phyloP scores from a whole-genome alignment of 2,329 filamentous ascomycete species.

The Fusarium miscanthi region DNA sequence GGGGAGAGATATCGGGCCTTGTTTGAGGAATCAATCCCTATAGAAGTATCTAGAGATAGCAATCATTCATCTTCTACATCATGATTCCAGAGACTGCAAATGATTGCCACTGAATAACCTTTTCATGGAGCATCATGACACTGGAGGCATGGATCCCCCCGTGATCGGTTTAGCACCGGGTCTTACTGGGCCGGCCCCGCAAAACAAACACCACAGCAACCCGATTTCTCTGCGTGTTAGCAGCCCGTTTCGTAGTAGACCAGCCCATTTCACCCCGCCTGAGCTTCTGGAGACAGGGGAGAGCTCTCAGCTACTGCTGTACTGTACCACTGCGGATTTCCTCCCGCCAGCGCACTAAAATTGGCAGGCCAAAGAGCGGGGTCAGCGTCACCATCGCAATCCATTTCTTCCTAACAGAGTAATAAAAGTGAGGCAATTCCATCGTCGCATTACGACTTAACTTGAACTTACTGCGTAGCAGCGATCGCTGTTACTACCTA shows the following conservation, averaged over 20 bases:
- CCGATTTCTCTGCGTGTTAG: conserved; percentile 12
- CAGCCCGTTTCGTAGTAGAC: conserved; percentile 27
- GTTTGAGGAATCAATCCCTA: not conserved
- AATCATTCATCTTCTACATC: not conserved
- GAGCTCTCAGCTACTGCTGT: not conserved
- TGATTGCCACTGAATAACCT: conserved; percentile 12
- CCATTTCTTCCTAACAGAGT: not conserved
- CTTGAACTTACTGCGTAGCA: not conserved
- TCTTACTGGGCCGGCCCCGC: conserved; percentile 6
- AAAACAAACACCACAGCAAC: conserved; percentile 28
- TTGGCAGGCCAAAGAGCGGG: conserved; percentile 27
- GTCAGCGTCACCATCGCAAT: conserved; percentile 14
- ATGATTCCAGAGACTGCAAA: not conserved
- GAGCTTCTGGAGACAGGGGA: conserved; percentile 3
- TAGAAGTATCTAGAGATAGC: not conserved
- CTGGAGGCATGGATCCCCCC: not conserved
- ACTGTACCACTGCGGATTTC: not conserved
- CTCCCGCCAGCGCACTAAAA: not conserved
- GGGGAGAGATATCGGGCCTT: not conserved
- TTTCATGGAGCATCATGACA: not conserved
- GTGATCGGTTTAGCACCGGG: conserved; percentile 25
- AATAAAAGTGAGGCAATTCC: conserved; percentile 8
- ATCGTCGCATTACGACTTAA: not conserved
- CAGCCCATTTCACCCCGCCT: conserved; percentile 2
- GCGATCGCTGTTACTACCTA: not conserved